phyloP scores from a whole-genome alignment of 2,329 filamentous ascomycete genomes.

The Talaromyces piceae region DNA sequence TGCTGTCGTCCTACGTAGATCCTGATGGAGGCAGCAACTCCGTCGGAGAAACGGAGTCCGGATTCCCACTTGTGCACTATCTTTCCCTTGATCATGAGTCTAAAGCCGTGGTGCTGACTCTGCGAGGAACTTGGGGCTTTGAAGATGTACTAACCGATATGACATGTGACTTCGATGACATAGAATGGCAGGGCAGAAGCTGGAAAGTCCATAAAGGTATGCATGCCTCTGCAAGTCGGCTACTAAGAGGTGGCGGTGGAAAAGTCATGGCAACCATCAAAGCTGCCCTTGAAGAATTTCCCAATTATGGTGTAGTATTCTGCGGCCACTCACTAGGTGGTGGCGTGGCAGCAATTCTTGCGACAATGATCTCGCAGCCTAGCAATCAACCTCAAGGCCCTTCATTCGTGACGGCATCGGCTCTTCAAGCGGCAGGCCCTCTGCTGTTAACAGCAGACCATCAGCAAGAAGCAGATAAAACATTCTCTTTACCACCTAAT shows the following conservation, averaged over 20 bases:
- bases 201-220: slow-evolving; percentile 71
- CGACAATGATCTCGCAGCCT: slow-evolving; percentile 63
- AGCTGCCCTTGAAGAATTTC: slow-evolving; percentile 58
- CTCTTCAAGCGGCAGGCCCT: slow-evolving; percentile 28
- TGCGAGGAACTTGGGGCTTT: slow-evolving; percentile 64
- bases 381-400: slow-evolving; percentile 41
- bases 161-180: slow-evolving; percentile 64
- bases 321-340: slow-evolving; percentile 64
- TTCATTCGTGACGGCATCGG: slow-evolving; percentile 55
- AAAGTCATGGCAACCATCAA: slow-evolving; percentile 59
- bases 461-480: slow-evolving; percentile 16
- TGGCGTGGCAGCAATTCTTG: slow-evolving; percentile 61
- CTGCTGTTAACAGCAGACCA: slow-evolving; percentile 27
- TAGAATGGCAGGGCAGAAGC: slow-evolving; percentile 50
- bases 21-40: slow-evolving; percentile 60
- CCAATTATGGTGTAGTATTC: slow-evolving; percentile 62
- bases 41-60: slow-evolving; percentile 56
- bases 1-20: slow-evolving; percentile 65
- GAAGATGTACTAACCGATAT: slow-evolving; percentile 67
- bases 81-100: slow-evolving; percentile 65
- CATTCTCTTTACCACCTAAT: slow-evolving; percentile 54
- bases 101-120: slow-evolving; percentile 64
- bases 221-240: slow-evolving; percentile 60
- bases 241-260: slow-evolving; percentile 61
- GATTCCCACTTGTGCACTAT: slow-evolving; percentile 65